These are phyloP conservation scores for Neofusicoccum cordaticola DNA, from an alignment of 2,329 filamentous ascomycete genomes.

Conservation along the genomic window DNA sequence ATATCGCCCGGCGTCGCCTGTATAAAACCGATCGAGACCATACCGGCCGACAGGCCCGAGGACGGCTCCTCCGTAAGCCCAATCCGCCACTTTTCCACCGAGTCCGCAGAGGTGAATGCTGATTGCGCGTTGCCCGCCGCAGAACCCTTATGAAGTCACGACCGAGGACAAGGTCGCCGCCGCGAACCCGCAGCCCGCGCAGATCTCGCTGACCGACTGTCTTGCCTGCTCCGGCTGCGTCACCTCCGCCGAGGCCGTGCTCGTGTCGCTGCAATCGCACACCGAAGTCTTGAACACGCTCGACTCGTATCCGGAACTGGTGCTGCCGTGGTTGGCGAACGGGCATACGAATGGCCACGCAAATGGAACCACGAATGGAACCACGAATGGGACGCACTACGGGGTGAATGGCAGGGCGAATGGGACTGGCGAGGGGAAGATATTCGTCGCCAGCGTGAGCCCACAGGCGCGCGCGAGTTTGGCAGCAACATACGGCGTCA, in stretches of 20 bases:
- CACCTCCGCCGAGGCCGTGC: conserved; percentile 94
- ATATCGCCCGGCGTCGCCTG: conserved; percentile 96
- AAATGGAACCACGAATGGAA: conserved; percentile 11
- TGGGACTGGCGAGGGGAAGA: conserved; percentile 53
- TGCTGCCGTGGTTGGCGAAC: conserved; percentile 31
- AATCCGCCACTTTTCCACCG: neutral
- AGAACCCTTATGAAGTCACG: conserved; percentile 78
- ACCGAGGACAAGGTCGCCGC: conserved; percentile 74
- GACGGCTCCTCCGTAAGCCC: conserved; percentile 41
- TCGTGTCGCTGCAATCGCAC: conserved; percentile 92
- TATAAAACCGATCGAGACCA: conserved; percentile 94
- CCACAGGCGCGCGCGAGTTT: conserved; percentile 88
- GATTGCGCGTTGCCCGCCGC: neutral
- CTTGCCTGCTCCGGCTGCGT: conserved; percentile 97
- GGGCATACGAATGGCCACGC: conserved; percentile 9
- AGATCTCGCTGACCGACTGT: conserved; percentile 96
- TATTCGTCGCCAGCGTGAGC: conserved; percentile 90
- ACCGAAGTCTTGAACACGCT: conserved; percentile 82
- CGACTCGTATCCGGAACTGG: conserved; percentile 57
- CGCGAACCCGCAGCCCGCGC: conserved; percentile 65
- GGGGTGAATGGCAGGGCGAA: conserved; percentile 19
- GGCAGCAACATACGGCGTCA: conserved; percentile 76
- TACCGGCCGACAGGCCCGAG: conserved; percentile 60
- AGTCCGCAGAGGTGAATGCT: neutral
- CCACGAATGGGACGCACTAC: conserved; percentile 24